Conservation (phyloP, 1,284 basidiomycete species). For the Rhodotorula sp. region DNA sequence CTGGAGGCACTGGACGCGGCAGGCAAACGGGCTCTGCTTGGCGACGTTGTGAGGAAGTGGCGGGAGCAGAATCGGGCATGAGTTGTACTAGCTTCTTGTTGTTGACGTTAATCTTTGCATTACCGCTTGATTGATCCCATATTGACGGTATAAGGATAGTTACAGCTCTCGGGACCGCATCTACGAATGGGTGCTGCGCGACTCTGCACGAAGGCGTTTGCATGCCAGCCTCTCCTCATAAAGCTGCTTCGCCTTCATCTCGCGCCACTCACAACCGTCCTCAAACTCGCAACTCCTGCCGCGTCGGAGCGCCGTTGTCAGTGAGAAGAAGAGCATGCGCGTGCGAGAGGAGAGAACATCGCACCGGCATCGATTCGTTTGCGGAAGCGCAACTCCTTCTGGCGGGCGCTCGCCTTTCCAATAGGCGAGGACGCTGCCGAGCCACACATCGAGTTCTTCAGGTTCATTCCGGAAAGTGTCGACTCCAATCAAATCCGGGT, state of each 20-base stretch:
- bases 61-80: background rate
- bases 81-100: background rate
- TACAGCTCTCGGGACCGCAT: too few relatives aligned
- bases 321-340: background rate
- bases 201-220: background rate
- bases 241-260: slow-evolving; percentile 31
- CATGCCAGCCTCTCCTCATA: slow-evolving; percentile 3
- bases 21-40: background rate
- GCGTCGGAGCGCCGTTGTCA: too few relatives aligned
- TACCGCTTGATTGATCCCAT: background rate
- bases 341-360: background rate
- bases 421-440: slow-evolving; percentile 23
- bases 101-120: background rate
- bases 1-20: background rate
- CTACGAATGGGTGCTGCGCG: background rate
- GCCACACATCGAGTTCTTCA: slow-evolving; percentile 20
- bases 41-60: background rate
- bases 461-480: slow-evolving; percentile 23
- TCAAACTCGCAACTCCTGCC: slow-evolving; percentile 42
- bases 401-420: slow-evolving; percentile 34
- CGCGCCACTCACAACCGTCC: slow-evolving; percentile 42
- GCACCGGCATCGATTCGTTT: slow-evolving; percentile 25
- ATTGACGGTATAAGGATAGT: too few relatives aligned
- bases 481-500: slow-evolving; percentile 33
- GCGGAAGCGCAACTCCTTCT: slow-evolving; percentile 5